phyloP scores from a whole-genome alignment of 2,329 filamentous ascomycete genomes.

The Venturia oleaginea region DNA sequence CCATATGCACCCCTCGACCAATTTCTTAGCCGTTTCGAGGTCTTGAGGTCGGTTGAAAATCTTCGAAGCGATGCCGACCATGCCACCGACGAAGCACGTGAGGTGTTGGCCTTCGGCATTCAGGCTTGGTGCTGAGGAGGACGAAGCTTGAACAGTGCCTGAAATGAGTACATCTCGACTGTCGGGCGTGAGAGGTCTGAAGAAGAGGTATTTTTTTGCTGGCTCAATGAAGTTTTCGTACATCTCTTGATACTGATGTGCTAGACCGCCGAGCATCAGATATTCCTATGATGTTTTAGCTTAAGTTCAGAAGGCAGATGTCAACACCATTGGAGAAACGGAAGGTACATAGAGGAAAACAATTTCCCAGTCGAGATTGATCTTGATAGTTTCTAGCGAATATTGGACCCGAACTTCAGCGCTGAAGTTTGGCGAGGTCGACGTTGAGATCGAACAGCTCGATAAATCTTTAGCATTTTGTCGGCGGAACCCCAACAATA shows the following conservation, averaged over 20 bases:
- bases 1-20: slow-evolving; percentile 49
- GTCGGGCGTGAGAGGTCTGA: slow-evolving; percentile 61
- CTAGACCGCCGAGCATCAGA: slow-evolving; percentile 65
- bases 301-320: neutral
- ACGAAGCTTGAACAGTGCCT: slow-evolving; percentile 42
- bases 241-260: slow-evolving; percentile 62
- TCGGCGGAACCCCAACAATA: neutral
- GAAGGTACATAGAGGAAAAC: neutral
- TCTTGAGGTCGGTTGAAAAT: slow-evolving; percentile 43
- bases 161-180: slow-evolving; percentile 65
- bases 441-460: neutral
- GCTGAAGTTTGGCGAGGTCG: neutral
- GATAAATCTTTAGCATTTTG: neutral
- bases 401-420: neutral
- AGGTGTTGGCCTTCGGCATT: slow-evolving; percentile 41
- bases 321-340: neutral
- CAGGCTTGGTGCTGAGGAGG: slow-evolving; percentile 31
- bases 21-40: slow-evolving; percentile 38
- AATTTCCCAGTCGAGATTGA: neutral
- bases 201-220: slow-evolving; percentile 66
- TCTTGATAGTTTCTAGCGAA: neutral
- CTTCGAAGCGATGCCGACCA: slow-evolving; percentile 44
- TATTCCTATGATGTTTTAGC: slow-evolving; percentile 38
- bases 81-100: slow-evolving; percentile 46
- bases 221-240: slow-evolving; percentile 60